Conservation (phyloP, 441 rosid genomes). For the Arabidopsis lyrata region DNA sequence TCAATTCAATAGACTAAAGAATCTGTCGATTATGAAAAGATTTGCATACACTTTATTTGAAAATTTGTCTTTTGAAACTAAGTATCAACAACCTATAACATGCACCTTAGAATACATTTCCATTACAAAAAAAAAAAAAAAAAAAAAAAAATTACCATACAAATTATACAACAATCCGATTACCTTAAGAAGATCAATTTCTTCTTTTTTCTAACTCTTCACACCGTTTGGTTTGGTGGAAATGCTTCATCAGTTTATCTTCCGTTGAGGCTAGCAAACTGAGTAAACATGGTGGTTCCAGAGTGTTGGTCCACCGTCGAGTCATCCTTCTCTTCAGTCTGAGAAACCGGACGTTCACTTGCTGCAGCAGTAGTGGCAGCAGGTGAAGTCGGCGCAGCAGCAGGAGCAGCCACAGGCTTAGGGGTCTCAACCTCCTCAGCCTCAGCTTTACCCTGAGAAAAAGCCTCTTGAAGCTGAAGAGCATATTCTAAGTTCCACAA, state of each 20-base stretch:
- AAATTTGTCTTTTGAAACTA: slow-evolving; percentile 21
- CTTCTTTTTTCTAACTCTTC: slow-evolving; percentile 9
- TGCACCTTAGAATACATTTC: slow-evolving; percentile 18
- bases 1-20: neutral
- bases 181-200: slow-evolving; percentile 7
- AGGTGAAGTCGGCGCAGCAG: slow-evolving; percentile 32
- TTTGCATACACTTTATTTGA: neutral
- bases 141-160: neutral
- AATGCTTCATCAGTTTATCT: slow-evolving; percentile 40
- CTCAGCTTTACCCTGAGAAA: slow-evolving; percentile 49
- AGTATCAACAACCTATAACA: slow-evolving; percentile 26
- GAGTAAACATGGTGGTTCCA: slow-evolving; percentile 64
- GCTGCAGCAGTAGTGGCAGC: slow-evolving; percentile 40
- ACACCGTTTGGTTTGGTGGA: slow-evolving; percentile 10
- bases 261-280: slow-evolving; percentile 58
- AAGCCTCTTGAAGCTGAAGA: slow-evolving; percentile 86
- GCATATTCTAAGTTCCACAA: slow-evolving; percentile 94
- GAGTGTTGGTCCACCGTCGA: slow-evolving; percentile 57
- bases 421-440: slow-evolving; percentile 59
- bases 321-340: slow-evolving; percentile 47
- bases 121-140: neutral
- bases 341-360: slow-evolving; percentile 36
- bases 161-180: slow-evolving; percentile 4
- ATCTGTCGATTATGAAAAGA: neutral
- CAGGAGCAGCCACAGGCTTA: slow-evolving; percentile 25